These are phyloP conservation scores for Plasmodium fragile DNA, from an alignment of 169 alveolate species.

Conservation along the genomic window DNA sequence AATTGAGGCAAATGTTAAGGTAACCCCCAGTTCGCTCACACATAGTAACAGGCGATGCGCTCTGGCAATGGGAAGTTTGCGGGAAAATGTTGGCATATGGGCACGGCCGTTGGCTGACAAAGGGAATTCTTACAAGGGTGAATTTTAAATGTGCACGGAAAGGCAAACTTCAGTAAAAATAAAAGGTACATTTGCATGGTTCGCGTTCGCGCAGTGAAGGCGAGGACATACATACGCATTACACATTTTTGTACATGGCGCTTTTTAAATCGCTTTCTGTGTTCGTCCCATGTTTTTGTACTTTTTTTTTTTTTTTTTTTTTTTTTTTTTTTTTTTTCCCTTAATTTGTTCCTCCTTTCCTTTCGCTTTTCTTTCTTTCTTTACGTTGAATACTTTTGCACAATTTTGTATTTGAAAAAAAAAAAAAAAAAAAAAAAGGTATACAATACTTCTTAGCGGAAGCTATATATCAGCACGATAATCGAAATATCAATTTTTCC, in stretches of 20 bases:
- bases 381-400: neutral
- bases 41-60: neutral
- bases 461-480: constrained; percentile 2
- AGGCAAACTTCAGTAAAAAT: neutral
- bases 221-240: neutral
- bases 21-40: neutral
- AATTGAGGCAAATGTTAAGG: neutral
- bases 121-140: neutral
- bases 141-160: constrained; percentile 1
- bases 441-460: neutral
- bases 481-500: neutral
- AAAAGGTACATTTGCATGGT: neutral
- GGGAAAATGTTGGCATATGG: neutral
- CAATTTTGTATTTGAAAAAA: neutral
- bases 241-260: constrained; percentile 5
- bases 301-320: neutral
- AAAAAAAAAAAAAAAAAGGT: constrained; percentile 1
- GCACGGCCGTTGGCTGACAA: neutral
- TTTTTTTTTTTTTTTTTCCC: neutral
- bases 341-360: neutral
- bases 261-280: neutral
- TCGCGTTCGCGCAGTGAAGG: neutral
- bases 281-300: neutral
- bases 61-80: neutral
- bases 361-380: neutral